Percentiles rank a stretch among this genome's conserved stretches.
These are phyloP conservation scores for Mycena vulgaris DNA, from an alignment of 768 basidiomycete species.

Conservation along the genomic window DNA sequence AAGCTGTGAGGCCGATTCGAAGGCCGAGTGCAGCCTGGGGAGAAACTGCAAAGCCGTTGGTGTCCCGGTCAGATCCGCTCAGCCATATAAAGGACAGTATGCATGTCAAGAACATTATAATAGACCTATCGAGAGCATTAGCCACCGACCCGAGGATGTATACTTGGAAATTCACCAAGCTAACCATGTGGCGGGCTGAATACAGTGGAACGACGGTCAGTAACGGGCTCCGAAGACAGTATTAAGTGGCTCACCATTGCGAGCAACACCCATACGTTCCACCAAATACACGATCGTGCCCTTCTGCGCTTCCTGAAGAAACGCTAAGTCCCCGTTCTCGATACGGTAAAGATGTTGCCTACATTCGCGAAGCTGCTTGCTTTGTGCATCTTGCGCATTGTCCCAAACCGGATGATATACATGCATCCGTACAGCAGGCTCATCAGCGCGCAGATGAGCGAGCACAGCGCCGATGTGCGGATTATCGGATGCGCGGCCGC, in stretches of 20 bases:
- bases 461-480: slow-evolving; percentile 70
- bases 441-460: slow-evolving; percentile 72
- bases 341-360: slow-evolving; percentile 7
- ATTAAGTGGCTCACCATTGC: slow-evolving; percentile 53
- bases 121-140: slow-evolving; percentile 54
- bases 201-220: not conserved
- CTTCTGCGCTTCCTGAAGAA: slow-evolving; percentile 65
- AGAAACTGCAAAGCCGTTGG: slow-evolving; percentile 38
- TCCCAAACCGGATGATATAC: slow-evolving; percentile 75
- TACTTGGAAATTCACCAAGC: slow-evolving; percentile 62
- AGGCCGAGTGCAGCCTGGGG: slow-evolving; percentile 52
- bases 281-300: slow-evolving; percentile 46
- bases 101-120: slow-evolving; percentile 68
- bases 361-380: slow-evolving; percentile 78
- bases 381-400: slow-evolving; percentile 75
- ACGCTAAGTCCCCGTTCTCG: not conserved
- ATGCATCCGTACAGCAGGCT: slow-evolving; percentile 76
- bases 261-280: slow-evolving; percentile 82
- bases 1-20: slow-evolving; percentile 60
- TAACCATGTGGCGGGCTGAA: slow-evolving; percentile 70
- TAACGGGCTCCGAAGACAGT: not conserved
- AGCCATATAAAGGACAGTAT: slow-evolving; percentile 77
- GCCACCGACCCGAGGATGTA: too few species aligned
- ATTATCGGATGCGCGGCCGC: slow-evolving; percentile 67
- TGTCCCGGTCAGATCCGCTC: slow-evolving; percentile 56